Conservation (phyloP, 176 grass and related monocot genomes). For the Eragrostis nindensis region DNA sequence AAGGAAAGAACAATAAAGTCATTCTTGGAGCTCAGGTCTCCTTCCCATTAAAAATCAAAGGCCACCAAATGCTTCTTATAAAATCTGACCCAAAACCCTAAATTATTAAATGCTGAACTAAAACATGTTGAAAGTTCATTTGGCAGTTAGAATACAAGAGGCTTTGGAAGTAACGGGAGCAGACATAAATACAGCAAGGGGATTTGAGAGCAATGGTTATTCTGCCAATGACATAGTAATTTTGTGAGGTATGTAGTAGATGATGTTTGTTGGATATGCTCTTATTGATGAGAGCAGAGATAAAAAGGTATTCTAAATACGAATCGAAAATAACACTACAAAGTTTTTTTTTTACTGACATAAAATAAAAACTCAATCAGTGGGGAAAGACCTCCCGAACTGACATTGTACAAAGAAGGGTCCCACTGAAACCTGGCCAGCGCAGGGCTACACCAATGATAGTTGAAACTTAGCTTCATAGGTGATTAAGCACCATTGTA, state of each 20-base stretch:
- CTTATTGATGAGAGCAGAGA: not conserved
- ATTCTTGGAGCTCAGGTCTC: not conserved
- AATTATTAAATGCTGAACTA: not conserved
- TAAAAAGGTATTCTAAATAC: not conserved
- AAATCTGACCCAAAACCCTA: not conserved
- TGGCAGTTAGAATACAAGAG: not conserved
- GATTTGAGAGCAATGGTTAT: not conserved
- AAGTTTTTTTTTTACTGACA: too few species aligned
- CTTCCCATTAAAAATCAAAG: slow-evolving; percentile 3
- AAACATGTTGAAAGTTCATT: slow-evolving; percentile 6
- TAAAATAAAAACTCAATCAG: too few species aligned
- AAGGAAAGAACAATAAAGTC: not conserved
- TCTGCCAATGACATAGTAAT: not conserved
- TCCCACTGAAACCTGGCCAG: too few species aligned
- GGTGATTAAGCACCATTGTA: too few species aligned
- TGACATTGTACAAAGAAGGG: too few species aligned
- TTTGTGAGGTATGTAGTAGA: not conserved
- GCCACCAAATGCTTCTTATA: slow-evolving; percentile 5
- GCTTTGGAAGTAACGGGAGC: not conserved
- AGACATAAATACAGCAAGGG: not conserved
- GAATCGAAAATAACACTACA: not conserved
- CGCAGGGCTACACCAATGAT: too few species aligned
- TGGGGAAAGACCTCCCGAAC: too few species aligned
- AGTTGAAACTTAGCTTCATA: too few species aligned
- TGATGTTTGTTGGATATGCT: not conserved